These are phyloP conservation scores for Wickerhamomyces queroliae DNA, from an alignment of 805 yeast species.

Conservation along the genomic window DNA sequence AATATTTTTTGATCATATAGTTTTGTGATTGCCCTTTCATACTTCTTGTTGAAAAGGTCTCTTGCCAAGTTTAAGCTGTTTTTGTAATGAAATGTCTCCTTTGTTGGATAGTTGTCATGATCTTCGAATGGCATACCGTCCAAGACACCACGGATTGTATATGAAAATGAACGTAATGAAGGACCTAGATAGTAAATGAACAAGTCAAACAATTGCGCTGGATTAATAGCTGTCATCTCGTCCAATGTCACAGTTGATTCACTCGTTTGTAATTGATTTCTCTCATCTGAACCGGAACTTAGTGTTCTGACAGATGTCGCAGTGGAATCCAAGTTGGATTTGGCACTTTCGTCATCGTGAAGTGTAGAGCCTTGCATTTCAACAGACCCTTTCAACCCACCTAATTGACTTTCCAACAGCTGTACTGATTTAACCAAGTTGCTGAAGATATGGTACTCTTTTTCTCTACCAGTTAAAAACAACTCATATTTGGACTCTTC, in stretches of 20 bases:
- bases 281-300: conserved; percentile 1
- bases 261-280: neutral
- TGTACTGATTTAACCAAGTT: conserved; percentile 47
- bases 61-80: conserved; percentile 44
- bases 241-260: conserved; percentile 10
- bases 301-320: conserved; percentile 3
- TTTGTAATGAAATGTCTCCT: conserved; percentile 37
- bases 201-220: conserved; percentile 48
- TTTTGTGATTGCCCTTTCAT: conserved; percentile 48
- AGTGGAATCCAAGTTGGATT: neutral
- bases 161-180: conserved; percentile 58
- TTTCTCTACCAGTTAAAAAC: conserved; percentile 45
- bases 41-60: conserved; percentile 49
- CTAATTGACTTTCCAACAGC: conserved; percentile 48
- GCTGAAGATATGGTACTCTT: conserved; percentile 40
- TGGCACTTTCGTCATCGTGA: conserved; percentile 20
- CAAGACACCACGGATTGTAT: conserved; percentile 57
- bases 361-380: conserved; percentile 60
- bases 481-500: conserved; percentile 64
- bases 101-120: conserved; percentile 27
- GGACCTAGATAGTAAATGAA: conserved; percentile 71
- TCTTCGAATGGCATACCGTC: conserved; percentile 52
- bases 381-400: conserved; percentile 63
- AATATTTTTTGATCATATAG: conserved; percentile 37
- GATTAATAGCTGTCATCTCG: conserved; percentile 16